phyloP scores from a whole-genome alignment of 805 yeast genomes.

The Saturnispora silvae region DNA sequence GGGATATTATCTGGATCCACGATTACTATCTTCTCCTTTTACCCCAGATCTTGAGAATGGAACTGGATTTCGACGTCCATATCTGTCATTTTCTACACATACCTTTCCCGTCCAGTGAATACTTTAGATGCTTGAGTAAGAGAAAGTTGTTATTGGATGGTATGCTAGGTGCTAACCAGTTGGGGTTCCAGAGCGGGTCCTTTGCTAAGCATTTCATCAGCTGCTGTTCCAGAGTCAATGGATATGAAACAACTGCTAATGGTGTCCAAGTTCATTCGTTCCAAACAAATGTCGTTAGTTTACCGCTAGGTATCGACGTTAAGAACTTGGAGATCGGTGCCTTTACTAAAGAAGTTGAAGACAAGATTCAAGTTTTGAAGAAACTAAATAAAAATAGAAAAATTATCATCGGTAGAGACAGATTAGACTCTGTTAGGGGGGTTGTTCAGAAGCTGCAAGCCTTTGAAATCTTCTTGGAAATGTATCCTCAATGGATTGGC shows the following conservation, averaged over 20 bases:
- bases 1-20: conserved; percentile 88
- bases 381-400: conserved; percentile 54
- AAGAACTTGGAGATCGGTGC: conserved; percentile 55
- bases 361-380: conserved; percentile 54
- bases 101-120: conserved; percentile 94
- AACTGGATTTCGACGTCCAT: conserved; percentile 56
- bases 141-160: conserved; percentile 80
- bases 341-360: conserved; percentile 39
- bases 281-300: conserved; percentile 57
- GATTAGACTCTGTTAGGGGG: conserved; percentile 86
- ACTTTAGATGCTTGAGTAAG: conserved; percentile 80
- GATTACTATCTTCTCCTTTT: conserved; percentile 75
- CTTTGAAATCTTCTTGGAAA: conserved; percentile 73
- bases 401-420: conserved; percentile 87
- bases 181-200: conserved; percentile 78
- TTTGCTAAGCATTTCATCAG: conserved; percentile 87
- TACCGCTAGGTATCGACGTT: conserved; percentile 88
- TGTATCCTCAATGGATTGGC: conserved; percentile 83
- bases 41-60: conserved; percentile 76
- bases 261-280: conserved; percentile 67
- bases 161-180: conserved; percentile 76
- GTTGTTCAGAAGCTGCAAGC: conserved; percentile 90
- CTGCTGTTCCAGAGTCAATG: conserved; percentile 79
- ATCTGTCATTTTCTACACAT: conserved; percentile 77
- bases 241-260: conserved; percentile 57